These are phyloP conservation scores for Bruguiera hainesii DNA, from an alignment of 441 rosid species.

Conservation along the genomic window DNA sequence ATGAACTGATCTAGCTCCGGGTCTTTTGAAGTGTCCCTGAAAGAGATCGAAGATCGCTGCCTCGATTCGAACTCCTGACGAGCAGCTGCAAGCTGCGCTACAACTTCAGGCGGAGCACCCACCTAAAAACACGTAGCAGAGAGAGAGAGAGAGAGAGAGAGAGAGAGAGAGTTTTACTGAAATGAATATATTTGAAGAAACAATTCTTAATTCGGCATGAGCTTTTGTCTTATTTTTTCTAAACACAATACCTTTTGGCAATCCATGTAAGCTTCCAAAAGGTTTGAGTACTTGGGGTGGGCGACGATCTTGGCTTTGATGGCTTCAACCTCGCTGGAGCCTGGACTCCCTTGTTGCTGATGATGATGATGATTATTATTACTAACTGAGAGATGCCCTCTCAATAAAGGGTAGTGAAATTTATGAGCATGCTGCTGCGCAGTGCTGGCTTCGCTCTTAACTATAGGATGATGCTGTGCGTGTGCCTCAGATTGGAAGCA, in stretches of 20 bases:
- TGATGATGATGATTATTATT: slow-evolving; percentile 22
- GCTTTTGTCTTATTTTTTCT: not conserved
- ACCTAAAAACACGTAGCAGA: slow-evolving; percentile 37
- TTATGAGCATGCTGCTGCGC: slow-evolving; percentile 35
- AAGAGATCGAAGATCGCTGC: slow-evolving; percentile 41
- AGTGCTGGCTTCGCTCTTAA: slow-evolving; percentile 72
- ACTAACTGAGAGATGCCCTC: slow-evolving; percentile 33
- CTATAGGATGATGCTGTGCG: slow-evolving; percentile 26
- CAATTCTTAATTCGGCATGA: not conserved
- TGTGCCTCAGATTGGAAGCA: slow-evolving; percentile 60
- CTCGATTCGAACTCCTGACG: slow-evolving; percentile 73
- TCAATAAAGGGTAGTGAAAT: slow-evolving; percentile 60
- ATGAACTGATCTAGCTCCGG: slow-evolving; percentile 98
- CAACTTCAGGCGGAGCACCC: slow-evolving; percentile 94
- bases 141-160: not conserved
- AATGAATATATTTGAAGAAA: not conserved
- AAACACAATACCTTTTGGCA: slow-evolving; percentile 73
- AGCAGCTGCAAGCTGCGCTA: slow-evolving; percentile 59
- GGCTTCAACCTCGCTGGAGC: slow-evolving; percentile 56
- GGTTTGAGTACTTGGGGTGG: slow-evolving; percentile 87
- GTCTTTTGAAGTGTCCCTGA: slow-evolving; percentile 56
- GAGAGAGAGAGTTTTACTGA: not conserved
- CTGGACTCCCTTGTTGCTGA: slow-evolving; percentile 37
- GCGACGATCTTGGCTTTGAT: slow-evolving; percentile 92
- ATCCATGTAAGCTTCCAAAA: slow-evolving; percentile 87